Conservation (phyloP, 768 basidiomycete genomes). For the Sarcodon sp. region DNA sequence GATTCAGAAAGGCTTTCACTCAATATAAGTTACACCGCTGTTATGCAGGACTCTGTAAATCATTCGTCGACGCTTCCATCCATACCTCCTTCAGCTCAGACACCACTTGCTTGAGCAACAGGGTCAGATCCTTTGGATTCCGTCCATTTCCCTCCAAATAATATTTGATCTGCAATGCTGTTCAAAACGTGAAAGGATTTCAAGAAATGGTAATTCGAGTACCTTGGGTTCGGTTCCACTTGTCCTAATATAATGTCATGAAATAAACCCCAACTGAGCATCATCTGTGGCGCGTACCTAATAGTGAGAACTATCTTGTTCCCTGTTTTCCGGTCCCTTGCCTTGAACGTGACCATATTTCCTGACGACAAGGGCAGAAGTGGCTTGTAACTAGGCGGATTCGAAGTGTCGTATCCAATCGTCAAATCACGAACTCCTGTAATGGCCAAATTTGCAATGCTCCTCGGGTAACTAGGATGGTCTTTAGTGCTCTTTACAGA, state of each 20-base stretch:
- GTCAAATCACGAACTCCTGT: constrained; percentile 66
- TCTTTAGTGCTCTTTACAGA: constrained; percentile 6
- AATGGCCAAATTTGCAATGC: constrained; percentile 48
- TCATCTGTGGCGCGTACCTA: constrained; percentile 27
- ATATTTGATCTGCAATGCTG: constrained; percentile 55
- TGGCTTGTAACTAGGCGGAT: constrained; percentile 53
- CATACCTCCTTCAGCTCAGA: constrained; percentile 49
- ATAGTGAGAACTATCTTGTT: constrained; percentile 55
- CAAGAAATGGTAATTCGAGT: not conserved
- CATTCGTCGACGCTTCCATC: constrained; percentile 52
- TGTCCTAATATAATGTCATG: constrained; percentile 31
- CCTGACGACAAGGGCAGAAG: constrained; percentile 60
- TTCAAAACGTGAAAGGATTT: not conserved
- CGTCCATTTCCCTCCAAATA: constrained; percentile 73
- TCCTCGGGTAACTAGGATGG: constrained; percentile 38
- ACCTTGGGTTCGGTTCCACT: constrained; percentile 91
- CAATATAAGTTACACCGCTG: not conserved
- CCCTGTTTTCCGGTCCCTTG: constrained; percentile 24
- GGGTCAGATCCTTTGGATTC: constrained; percentile 30
- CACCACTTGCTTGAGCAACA: constrained; percentile 41
- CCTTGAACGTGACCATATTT: constrained; percentile 79
- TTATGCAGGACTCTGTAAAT: not conserved
- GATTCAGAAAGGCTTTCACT: not conserved
- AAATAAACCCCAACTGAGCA: not conserved
- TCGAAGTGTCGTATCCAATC: constrained; percentile 61